Evolutionary conservation across 1,139 yeast species (phyloP).

Genomic region (Yamadazyma pseudoaaseri): DNA sequence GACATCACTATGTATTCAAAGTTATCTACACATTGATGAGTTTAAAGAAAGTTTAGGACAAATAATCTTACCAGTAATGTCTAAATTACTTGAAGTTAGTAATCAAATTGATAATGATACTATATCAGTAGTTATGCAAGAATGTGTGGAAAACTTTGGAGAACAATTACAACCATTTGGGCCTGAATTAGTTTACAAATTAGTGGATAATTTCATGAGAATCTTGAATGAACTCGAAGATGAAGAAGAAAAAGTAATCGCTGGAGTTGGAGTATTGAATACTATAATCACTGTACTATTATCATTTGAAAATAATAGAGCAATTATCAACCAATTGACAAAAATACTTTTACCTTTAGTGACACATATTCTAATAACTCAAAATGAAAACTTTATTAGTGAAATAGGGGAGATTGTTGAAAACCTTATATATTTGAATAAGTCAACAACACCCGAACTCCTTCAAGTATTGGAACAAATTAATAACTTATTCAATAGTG

Average conservation of each 20-base stretch:
- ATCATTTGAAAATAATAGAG: slow-evolving; percentile 80
- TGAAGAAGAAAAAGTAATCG: slow-evolving; percentile 77
- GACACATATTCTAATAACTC: slow-evolving; percentile 59
- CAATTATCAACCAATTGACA: slow-evolving; percentile 65
- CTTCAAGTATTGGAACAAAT: slow-evolving; percentile 70
- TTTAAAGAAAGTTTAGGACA: slow-evolving; percentile 68
- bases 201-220: slow-evolving; percentile 78
- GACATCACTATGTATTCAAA: slow-evolving; percentile 83
- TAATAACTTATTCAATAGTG: slow-evolving; percentile 50
- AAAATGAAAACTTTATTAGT: slow-evolving; percentile 74
- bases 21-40: slow-evolving; percentile 62
- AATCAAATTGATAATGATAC: slow-evolving; percentile 87
- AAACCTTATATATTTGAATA: slow-evolving; percentile 74
- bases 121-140: slow-evolving; percentile 90
- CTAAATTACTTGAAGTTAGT: slow-evolving; percentile 69
- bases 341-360: slow-evolving; percentile 74
- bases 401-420: slow-evolving; percentile 86
- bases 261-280: slow-evolving; percentile 82
- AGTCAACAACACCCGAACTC: slow-evolving; percentile 68
- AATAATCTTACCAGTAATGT: slow-evolving; percentile 80
- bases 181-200: slow-evolving; percentile 74
- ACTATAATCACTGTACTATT: slow-evolving; percentile 86
- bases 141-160: slow-evolving; percentile 85
- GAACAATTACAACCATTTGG: slow-evolving; percentile 94
- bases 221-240: slow-evolving; percentile 69